Conservation (phyloP, 768 basidiomycete species). For the Epithele typhae region DNA sequence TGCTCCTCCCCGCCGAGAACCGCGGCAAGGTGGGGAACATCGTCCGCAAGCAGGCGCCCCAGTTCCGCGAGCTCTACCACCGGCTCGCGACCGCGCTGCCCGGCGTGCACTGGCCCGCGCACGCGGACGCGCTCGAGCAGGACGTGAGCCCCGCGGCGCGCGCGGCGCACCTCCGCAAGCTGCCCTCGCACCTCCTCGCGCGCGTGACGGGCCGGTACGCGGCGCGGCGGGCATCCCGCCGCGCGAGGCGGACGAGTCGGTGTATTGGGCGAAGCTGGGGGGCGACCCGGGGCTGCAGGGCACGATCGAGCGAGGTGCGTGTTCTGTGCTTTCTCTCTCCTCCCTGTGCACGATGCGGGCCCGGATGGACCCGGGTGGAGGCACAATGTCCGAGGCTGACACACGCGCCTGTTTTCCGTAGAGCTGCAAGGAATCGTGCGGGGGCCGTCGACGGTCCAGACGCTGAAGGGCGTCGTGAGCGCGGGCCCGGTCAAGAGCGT, state of each 20-base stretch:
- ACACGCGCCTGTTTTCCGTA: conserved; percentile 27
- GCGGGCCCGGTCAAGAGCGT: conserved; percentile 78
- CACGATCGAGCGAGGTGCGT: conserved; percentile 49
- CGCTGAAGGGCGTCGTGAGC: conserved; percentile 80
- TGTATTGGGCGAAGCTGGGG: conserved; percentile 72
- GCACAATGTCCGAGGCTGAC: no score
- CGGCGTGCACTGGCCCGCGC: conserved; percentile 68
- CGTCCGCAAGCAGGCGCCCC: conserved; percentile 71
- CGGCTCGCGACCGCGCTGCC: conserved; percentile 73
- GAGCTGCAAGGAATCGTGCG: conserved; percentile 78
- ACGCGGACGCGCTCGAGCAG: conserved; percentile 59
- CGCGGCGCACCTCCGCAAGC: conserved; percentile 69
- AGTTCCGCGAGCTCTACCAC: conserved; percentile 87
- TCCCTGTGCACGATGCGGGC: background rate
- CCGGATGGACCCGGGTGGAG: background rate
- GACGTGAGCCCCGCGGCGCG: conserved; percentile 66
- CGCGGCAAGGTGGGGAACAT: conserved; percentile 93
- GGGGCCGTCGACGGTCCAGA: conserved; percentile 79
- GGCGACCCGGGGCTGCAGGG: conserved; percentile 53
- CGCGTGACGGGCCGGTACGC: conserved; percentile 52
- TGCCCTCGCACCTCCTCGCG: conserved; percentile 64
- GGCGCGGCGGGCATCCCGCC: conserved; percentile 27
- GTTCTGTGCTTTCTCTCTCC: background rate
- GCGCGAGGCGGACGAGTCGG: conserved; percentile 62
- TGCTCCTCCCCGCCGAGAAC: conserved; percentile 94